Conservation (phyloP, 2,329 filamentous ascomycete species). For the Exserohilum turcica region DNA sequence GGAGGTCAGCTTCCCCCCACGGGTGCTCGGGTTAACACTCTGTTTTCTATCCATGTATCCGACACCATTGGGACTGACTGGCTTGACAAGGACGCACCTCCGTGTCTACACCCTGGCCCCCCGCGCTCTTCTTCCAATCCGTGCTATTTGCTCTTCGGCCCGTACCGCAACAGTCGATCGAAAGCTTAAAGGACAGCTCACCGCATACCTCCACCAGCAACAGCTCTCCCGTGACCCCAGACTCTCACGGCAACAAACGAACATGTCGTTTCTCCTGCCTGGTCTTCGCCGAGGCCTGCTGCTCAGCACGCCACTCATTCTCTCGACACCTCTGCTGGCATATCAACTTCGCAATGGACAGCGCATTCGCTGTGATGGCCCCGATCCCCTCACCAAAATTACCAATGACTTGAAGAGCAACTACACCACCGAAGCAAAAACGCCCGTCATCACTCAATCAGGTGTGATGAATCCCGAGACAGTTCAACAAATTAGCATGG, state of each 20-base stretch:
- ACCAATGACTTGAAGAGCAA: conserved; percentile 42
- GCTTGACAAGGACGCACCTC: not conserved
- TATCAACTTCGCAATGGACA: conserved; percentile 32
- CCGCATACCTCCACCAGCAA: conserved; percentile 26
- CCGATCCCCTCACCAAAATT: conserved; percentile 45
- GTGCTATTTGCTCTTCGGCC: conserved; percentile 1
- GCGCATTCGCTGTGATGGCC: conserved; percentile 46
- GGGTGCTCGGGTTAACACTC: too few relatives aligned
- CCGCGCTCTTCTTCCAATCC: conserved; percentile 1
- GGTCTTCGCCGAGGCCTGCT: conserved; percentile 47
- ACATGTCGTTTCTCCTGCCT: conserved; percentile 50
- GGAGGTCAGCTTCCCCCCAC: conserved; percentile 11
- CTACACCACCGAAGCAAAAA: conserved; percentile 48
- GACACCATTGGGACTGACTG: conserved; percentile 18
- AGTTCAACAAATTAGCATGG: conserved; percentile 53
- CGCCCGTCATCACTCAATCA: conserved; percentile 46
- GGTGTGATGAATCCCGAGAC: conserved; percentile 50
- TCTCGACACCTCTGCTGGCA: conserved; percentile 41
- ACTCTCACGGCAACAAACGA: conserved; percentile 2
- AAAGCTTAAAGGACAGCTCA: conserved; percentile 23
- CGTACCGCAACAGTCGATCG: conserved; percentile 2
- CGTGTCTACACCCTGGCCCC: not conserved
- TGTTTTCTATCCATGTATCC: conserved; percentile 21
- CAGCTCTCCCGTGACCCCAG: conserved; percentile 5
- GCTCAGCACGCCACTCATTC: conserved; percentile 44